A percentile compares a stretch with the other conserved stretches of the same genome.
phyloP scores from a whole-genome alignment of 257 asterid genomes.

The Solanum chiquidenum region DNA sequence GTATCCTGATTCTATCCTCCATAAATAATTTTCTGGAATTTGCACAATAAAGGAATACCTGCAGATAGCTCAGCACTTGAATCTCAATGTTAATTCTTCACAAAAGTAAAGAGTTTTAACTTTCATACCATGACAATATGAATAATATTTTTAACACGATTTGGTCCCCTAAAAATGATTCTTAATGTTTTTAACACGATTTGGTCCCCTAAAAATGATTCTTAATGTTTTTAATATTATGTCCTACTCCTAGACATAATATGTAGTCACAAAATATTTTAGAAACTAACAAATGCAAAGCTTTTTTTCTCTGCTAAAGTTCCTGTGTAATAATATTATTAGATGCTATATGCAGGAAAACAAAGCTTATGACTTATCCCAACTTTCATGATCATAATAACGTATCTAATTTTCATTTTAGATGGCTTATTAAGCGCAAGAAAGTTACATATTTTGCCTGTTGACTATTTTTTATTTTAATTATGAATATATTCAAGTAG shows the following conservation, averaged over 20 bases:
- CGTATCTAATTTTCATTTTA: neutral
- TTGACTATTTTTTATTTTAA: neutral
- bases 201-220: neutral
- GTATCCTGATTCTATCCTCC: neutral
- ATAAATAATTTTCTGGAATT: neutral
- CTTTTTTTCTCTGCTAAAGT: neutral
- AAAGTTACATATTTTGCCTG: neutral
- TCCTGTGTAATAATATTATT: neutral
- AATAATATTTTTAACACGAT: neutral
- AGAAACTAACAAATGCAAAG: neutral
- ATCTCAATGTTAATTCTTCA: neutral
- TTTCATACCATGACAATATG: neutral
- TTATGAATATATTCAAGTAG: neutral
- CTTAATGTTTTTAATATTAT: neutral
- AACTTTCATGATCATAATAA: neutral
- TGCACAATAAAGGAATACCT: neutral
- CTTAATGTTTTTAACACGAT: neutral
- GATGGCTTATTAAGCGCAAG: neutral
- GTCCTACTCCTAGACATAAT: neutral
- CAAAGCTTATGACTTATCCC: neutral
- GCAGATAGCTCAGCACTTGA: neutral
- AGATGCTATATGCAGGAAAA: neutral
- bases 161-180: neutral
- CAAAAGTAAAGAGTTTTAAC: neutral
- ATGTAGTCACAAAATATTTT: neutral